Conservation (phyloP, 306 rosid species). For the Betula pendula region DNA sequence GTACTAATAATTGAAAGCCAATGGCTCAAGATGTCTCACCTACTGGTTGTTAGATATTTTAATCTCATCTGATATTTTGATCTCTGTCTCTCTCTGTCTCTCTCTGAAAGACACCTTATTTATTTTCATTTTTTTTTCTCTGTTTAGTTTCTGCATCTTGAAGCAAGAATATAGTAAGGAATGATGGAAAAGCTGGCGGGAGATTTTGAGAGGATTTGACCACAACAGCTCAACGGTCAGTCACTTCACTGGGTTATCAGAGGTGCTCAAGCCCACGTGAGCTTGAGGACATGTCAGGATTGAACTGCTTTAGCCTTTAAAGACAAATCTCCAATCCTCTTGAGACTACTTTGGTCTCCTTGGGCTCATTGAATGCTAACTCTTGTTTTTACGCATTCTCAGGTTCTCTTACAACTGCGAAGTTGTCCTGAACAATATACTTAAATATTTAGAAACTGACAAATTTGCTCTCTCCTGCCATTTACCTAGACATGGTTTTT, state of each 20-base stretch:
- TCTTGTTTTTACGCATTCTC: no score
- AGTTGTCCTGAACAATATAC: no score
- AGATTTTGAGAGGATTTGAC: conserved; percentile 24
- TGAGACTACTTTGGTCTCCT: not conserved
- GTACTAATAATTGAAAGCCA: not conserved
- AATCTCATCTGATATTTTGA: not conserved
- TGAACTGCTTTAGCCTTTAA: not conserved
- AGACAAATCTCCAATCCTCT: not conserved
- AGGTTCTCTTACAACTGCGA: no score
- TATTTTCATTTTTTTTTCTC: conserved; percentile 7
- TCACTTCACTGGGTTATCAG: not conserved
- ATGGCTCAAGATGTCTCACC: conserved; percentile 12
- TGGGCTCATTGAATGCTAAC: not conserved
- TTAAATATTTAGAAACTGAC: no score
- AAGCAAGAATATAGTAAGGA: conserved; percentile 29
- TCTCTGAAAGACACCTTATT: conserved; percentile 18
- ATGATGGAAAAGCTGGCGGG: conserved; percentile 32
- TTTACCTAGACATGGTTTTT: no score
- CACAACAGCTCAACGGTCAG: conserved; percentile 17
- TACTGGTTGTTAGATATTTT: conserved; percentile 41
- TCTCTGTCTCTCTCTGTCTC: conserved; percentile 33
- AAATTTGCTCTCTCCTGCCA: no score
- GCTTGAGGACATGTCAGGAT: not conserved
- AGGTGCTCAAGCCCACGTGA: conserved; percentile 6
- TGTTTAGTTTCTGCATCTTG: conserved; percentile 27